A percentile compares a stretch with the other conserved stretches of the same genome.
Evolutionary conservation across 371 early-diverging fungal species (phyloP).

Genomic region (Mucor velutinosus): DNA sequence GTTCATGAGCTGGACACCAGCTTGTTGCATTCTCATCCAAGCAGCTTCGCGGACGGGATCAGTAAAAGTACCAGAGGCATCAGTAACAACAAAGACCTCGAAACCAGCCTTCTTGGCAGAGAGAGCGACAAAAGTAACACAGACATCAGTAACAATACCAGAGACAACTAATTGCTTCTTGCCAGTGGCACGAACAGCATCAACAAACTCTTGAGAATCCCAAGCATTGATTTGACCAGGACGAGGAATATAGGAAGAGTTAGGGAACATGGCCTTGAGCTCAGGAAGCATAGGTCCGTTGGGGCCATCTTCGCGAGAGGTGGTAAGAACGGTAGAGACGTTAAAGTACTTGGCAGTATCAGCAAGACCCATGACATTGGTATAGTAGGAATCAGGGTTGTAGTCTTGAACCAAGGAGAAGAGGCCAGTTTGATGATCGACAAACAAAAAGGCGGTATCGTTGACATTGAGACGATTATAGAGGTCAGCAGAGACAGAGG

Average conservation of each 20-base stretch:
- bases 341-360: slow-evolving; percentile 25
- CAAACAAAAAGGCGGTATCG: too few species aligned
- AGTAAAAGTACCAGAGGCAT: slow-evolving; percentile 23
- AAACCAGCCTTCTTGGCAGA: slow-evolving; percentile 26
- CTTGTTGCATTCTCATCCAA: slow-evolving; percentile 27
- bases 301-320: slow-evolving; percentile 28
- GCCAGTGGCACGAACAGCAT: slow-evolving; percentile 24
- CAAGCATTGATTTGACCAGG: slow-evolving; percentile 32
- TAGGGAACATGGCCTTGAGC: slow-evolving; percentile 20
- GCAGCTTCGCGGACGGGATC: slow-evolving; percentile 19
- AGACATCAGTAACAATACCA: slow-evolving; percentile 31
- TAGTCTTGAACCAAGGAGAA: slow-evolving; percentile 25
- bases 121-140: slow-evolving; percentile 24
- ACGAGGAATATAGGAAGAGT: slow-evolving; percentile 23
- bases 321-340: slow-evolving; percentile 18
- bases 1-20: slow-evolving; percentile 21
- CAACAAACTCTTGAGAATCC: slow-evolving; percentile 21
- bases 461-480: slow-evolving; percentile 24
- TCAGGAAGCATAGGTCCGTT: slow-evolving; percentile 27
- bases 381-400: slow-evolving; percentile 19
- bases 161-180: slow-evolving; percentile 27
- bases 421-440: too few species aligned
- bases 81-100: slow-evolving; percentile 26
- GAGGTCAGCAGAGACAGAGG: slow-evolving; percentile 14
- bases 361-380: slow-evolving; percentile 26